phyloP scores from a whole-genome alignment of 345 rosid genomes.

The Draba incana region DNA sequence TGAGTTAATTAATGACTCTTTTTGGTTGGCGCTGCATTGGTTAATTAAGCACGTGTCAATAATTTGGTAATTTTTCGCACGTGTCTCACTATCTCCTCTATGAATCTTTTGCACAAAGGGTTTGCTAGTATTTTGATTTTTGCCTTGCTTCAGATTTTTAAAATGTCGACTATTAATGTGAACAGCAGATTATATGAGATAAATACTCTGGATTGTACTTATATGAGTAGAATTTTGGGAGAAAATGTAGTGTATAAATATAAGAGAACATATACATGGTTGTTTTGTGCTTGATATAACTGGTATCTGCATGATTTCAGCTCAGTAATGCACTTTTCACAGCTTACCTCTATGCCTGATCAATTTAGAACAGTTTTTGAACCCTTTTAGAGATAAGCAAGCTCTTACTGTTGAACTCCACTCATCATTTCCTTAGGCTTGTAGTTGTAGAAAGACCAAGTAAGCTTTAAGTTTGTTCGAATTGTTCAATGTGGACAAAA shows the following conservation, averaged over 20 bases:
- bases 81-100: neutral
- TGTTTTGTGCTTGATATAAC: slow-evolving; percentile 11
- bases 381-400: neutral
- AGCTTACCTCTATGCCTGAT: neutral
- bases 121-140: neutral
- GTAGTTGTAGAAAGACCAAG: slow-evolving; percentile 1
- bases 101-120: neutral
- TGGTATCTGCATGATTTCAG: neutral
- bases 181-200: neutral
- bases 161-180: neutral
- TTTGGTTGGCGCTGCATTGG: slow-evolving; percentile 4
- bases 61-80: neutral
- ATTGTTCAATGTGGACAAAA: slow-evolving; percentile 8
- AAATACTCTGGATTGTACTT: neutral
- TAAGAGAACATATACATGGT: neutral
- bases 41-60: slow-evolving; percentile 21
- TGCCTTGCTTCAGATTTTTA: slow-evolving; percentile 5
- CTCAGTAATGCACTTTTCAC: slow-evolving; percentile 4
- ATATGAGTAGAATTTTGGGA: neutral
- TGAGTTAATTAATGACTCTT: neutral
- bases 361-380: neutral
- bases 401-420: slow-evolving; percentile 6
- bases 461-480: neutral
- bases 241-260: neutral
- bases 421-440: neutral